These are phyloP conservation scores for Alternaria atra DNA, from an alignment of 2,329 filamentous ascomycete genomes.

Conservation along the genomic window DNA sequence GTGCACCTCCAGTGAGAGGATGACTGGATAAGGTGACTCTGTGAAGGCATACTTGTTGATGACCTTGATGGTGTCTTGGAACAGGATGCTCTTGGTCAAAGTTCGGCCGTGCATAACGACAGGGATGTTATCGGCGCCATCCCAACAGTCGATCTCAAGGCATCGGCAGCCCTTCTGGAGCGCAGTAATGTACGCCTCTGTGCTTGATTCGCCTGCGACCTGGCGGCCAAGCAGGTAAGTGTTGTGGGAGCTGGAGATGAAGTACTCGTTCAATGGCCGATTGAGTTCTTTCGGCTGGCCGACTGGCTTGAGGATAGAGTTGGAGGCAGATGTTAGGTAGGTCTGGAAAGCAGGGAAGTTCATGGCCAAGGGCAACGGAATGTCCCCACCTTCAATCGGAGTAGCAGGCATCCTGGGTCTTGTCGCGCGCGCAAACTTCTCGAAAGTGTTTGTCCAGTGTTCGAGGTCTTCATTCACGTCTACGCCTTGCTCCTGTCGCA, in stretches of 20 bases:
- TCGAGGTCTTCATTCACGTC: slow-evolving; percentile 72
- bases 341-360: slow-evolving; percentile 79
- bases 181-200: slow-evolving; percentile 92
- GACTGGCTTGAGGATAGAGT: slow-evolving; percentile 70
- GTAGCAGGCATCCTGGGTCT: slow-evolving; percentile 52
- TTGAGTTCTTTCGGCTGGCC: slow-evolving; percentile 73
- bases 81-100: slow-evolving; percentile 86
- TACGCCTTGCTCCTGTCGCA: slow-evolving; percentile 77
- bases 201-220: slow-evolving; percentile 86
- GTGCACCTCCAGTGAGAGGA: slow-evolving; percentile 95
- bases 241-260: slow-evolving; percentile 98
- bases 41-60: slow-evolving; percentile 95
- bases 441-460: slow-evolving; percentile 77
- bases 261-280: slow-evolving; percentile 93
- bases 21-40: slow-evolving; percentile 86
- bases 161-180: slow-evolving; percentile 90
- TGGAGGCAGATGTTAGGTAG: slow-evolving; percentile 59
- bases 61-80: slow-evolving; percentile 89
- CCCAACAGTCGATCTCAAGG: slow-evolving; percentile 98
- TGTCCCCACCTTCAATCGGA: slow-evolving; percentile 42
- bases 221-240: slow-evolving; percentile 94
- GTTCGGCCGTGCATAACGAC: slow-evolving; percentile 92
- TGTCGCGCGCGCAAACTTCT: slow-evolving; percentile 64
- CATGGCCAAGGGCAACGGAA: slow-evolving; percentile 67
- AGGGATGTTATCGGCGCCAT: slow-evolving; percentile 85